Evolutionary conservation across 805 yeast genomes (phyloP).

Genomic region (Hanseniaspora lindneri): DNA sequence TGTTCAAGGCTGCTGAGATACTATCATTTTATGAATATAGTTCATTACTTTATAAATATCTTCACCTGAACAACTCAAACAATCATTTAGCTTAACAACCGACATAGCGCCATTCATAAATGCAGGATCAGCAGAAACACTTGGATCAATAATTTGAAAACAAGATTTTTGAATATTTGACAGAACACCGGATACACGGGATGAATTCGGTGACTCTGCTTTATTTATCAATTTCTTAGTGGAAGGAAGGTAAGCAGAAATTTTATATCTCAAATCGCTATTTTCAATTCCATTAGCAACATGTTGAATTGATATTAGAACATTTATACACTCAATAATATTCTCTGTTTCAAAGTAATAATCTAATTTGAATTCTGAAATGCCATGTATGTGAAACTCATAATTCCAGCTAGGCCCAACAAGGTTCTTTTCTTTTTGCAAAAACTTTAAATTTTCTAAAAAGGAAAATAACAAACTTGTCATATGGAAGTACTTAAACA

Average conservation of each 20-base stretch:
- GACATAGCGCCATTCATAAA: conserved; percentile 6
- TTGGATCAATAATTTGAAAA: background rate
- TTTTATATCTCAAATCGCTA: background rate
- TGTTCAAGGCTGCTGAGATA: too few species aligned
- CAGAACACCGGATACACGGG: background rate
- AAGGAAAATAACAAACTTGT: conserved; percentile 26
- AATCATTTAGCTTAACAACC: conserved; percentile 24
- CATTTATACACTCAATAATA: background rate
- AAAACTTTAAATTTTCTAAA: conserved; percentile 18
- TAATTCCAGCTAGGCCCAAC: background rate
- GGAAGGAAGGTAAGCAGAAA: background rate
- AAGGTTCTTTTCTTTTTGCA: background rate
- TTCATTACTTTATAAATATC: conserved; percentile 24
- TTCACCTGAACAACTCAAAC: conserved; percentile 26
- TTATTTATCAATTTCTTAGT: background rate
- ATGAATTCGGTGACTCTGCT: background rate
- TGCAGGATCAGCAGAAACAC: background rate
- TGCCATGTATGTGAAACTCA: conserved; percentile 7
- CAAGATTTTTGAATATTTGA: conserved; percentile 8
- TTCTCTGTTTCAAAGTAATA: conserved; percentile 2
- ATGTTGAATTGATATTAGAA: background rate
- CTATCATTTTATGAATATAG: conserved; percentile 24
- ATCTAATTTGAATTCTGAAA: conserved; percentile 9
- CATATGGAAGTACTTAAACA: conserved; percentile 29
- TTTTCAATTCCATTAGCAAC: background rate